Conservation (phyloP, 805 yeast genomes). For the Gaillardinia entomophila region DNA sequence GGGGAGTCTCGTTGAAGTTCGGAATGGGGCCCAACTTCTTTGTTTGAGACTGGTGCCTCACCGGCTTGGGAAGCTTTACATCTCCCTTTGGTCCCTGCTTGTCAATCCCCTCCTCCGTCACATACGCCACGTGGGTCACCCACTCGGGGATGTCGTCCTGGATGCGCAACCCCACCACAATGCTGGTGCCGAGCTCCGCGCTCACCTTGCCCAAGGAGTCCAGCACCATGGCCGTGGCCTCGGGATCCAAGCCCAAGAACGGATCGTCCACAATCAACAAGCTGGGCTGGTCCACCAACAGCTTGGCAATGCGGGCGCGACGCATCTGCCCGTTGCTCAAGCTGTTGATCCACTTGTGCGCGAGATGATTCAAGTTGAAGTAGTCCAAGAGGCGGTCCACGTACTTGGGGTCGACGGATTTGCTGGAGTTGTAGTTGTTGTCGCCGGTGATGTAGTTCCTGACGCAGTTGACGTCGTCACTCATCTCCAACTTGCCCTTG, state of each 20-base stretch:
- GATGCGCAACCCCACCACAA: slow-evolving; percentile 69
- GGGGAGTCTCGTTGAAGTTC: slow-evolving; percentile 4
- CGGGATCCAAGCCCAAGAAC: slow-evolving; percentile 83
- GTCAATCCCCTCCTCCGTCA: slow-evolving; percentile 45
- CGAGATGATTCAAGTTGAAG: slow-evolving; percentile 52
- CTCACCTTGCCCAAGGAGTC: slow-evolving; percentile 35
- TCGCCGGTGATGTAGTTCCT: slow-evolving; percentile 51
- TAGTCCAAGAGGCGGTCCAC: slow-evolving; percentile 40
- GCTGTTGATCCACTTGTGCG: slow-evolving; percentile 75
- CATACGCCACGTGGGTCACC: slow-evolving; percentile 68
- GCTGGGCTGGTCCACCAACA: slow-evolving; percentile 59
- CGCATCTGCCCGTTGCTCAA: slow-evolving; percentile 92
- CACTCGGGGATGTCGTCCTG: slow-evolving; percentile 78
- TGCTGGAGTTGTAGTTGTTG: slow-evolving; percentile 32
- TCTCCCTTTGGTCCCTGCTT: slow-evolving; percentile 41
- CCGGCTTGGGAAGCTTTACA: slow-evolving; percentile 10
- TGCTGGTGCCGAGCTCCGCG: slow-evolving; percentile 40
- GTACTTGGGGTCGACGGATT: slow-evolving; percentile 23
- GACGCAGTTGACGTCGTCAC: slow-evolving; percentile 63
- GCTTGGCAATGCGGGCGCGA: slow-evolving; percentile 79
- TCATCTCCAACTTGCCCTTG: slow-evolving; percentile 56
- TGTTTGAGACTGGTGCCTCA: slow-evolving; percentile 1
- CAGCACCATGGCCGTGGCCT: slow-evolving; percentile 57
- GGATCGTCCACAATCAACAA: slow-evolving; percentile 83
- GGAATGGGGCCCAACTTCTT: slow-evolving; percentile 1